These are phyloP conservation scores for Guillardia theta DNA, from an alignment of 78 protist genomes.

Conservation along the genomic window DNA sequence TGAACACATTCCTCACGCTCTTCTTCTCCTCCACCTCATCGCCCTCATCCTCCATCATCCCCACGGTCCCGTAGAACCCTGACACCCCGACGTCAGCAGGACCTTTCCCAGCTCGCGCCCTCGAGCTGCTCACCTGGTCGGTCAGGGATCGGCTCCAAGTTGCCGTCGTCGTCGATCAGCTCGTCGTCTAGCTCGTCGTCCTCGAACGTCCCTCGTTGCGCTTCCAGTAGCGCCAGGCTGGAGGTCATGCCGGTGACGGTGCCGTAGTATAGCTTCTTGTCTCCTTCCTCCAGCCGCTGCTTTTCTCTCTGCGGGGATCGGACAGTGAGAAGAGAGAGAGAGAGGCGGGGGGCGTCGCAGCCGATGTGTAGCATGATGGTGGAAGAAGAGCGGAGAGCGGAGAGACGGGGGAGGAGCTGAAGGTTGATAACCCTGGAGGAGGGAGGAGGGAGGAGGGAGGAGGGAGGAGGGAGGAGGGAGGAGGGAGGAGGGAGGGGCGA, in stretches of 20 bases:
- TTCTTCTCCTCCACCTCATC: neutral
- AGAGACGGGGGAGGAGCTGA: no score
- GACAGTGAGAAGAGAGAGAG: neutral
- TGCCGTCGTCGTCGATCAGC: neutral
- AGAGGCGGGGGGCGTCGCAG: no score
- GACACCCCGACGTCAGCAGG: neutral
- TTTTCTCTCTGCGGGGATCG: neutral
- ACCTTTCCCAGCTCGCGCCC: neutral
- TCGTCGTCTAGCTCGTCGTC: neutral
- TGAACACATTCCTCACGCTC: neutral
- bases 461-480: neutral
- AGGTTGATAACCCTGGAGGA: no score
- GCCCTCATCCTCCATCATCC: neutral
- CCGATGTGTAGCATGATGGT: no score
- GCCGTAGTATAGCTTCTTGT: neutral
- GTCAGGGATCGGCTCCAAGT: neutral
- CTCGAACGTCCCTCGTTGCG: neutral
- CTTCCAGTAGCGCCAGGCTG: neutral
- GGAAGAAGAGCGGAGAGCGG: no score
- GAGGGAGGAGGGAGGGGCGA: neutral
- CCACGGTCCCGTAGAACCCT: neutral
- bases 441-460: neutral
- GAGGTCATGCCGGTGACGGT: constrained; percentile 10
- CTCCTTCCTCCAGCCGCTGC: neutral
- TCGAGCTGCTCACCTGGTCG: neutral